These are phyloP conservation scores for Ophiostoma pallidulum DNA, from an alignment of 2,329 filamentous ascomycete species.

Conservation along the genomic window DNA sequence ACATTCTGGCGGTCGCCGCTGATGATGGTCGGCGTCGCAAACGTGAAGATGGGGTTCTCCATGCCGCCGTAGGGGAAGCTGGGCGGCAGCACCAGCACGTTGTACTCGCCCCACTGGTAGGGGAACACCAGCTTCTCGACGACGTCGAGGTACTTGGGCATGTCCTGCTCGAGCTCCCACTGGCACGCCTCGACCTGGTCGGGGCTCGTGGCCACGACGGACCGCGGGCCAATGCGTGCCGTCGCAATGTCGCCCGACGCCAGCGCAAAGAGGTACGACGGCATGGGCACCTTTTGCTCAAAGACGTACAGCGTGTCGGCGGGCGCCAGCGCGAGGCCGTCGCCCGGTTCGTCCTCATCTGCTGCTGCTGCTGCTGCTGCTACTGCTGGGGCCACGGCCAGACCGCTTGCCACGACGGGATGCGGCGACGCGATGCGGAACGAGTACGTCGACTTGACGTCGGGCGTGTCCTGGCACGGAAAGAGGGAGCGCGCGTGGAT, in stretches of 20 bases:
- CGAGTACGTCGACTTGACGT: constrained; percentile 90
- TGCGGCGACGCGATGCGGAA: constrained; percentile 82
- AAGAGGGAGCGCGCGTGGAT: constrained; percentile 92
- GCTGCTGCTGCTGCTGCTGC: no score
- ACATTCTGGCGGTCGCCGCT: constrained; percentile 85
- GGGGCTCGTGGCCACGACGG: constrained; percentile 76
- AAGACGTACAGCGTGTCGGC: constrained; percentile 68
- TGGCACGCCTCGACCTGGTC: constrained; percentile 76
- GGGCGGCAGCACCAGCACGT: constrained; percentile 79
- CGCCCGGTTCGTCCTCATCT: constrained; percentile 29
- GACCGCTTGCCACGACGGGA: constrained; percentile 84
- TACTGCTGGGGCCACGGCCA: no score
- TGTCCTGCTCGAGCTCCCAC: constrained; percentile 84
- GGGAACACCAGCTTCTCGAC: constrained; percentile 76
- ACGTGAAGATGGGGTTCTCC: constrained; percentile 93
- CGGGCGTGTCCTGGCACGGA: constrained; percentile 94
- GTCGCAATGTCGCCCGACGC: constrained; percentile 77
- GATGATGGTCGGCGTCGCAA: constrained; percentile 89
- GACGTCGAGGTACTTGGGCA: constrained; percentile 82
- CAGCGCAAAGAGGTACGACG: constrained; percentile 89
- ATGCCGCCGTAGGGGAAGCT: constrained; percentile 85
- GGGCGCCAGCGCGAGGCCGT: constrained; percentile 39
- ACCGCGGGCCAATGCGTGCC: constrained; percentile 78
- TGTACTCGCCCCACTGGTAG: constrained; percentile 93
- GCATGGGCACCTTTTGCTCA: constrained; percentile 84